These are phyloP conservation scores for Talaromyces sp. DNA, from an alignment of 2,329 filamentous ascomycete genomes.

Conservation along the genomic window DNA sequence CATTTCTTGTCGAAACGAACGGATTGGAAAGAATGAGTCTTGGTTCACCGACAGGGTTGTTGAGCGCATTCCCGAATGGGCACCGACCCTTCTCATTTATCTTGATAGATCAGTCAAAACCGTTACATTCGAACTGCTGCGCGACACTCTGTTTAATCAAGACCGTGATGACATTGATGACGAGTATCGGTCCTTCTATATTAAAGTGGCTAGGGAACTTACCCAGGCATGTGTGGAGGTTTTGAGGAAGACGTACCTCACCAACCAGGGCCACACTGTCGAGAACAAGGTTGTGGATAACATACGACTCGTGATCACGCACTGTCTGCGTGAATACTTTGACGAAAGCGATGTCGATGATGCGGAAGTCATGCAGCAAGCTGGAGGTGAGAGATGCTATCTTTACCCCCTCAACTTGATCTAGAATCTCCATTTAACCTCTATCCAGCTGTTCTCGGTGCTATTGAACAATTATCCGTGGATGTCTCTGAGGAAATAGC, in stretches of 20 bases:
- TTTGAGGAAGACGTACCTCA: constrained; percentile 29
- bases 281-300: constrained; percentile 34
- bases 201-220: constrained; percentile 29
- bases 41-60: constrained; percentile 36
- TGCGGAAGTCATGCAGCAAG: constrained; percentile 27
- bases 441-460: constrained; percentile 25
- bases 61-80: constrained; percentile 45
- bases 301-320: constrained; percentile 33
- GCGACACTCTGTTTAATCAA: constrained; percentile 38
- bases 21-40: constrained; percentile 27
- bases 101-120: constrained; percentile 43
- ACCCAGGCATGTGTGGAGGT: constrained; percentile 29
- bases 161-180: constrained; percentile 27
- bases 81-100: constrained; percentile 49
- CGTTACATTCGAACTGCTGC: constrained; percentile 42
- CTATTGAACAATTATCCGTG: constrained; percentile 33
- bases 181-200: constrained; percentile 24
- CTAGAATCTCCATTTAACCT: constrained; percentile 12
- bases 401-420: neutral
- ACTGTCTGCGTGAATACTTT: constrained; percentile 37
- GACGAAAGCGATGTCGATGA: constrained; percentile 33
- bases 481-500: constrained; percentile 36
- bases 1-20: constrained; percentile 40
- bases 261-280: constrained; percentile 22
- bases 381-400: constrained; percentile 33